Evolutionary conservation across 2,329 filamentous ascomycete genomes (phyloP).

Genomic region (Basipetospora chlamydospora): DNA sequence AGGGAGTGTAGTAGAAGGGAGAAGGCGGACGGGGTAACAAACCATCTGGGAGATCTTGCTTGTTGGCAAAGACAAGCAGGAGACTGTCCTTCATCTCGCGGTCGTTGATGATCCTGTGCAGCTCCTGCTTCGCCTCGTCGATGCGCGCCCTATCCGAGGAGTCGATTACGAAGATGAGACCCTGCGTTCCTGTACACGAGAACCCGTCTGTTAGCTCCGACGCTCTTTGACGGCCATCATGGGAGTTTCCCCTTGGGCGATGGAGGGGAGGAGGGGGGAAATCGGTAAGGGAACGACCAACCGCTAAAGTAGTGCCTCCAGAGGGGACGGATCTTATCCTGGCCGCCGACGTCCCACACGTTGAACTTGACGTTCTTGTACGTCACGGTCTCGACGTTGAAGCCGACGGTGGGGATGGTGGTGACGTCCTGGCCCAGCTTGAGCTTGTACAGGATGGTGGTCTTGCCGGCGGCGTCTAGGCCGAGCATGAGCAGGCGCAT

Average conservation of each 20-base stretch:
- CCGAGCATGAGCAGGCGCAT: constrained; percentile 98
- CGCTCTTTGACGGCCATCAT: background rate
- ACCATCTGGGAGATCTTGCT: constrained; percentile 87
- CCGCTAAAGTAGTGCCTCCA: constrained; percentile 96
- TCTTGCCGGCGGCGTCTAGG: constrained; percentile 96
- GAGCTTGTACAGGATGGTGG: constrained; percentile 96
- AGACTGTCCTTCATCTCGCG: constrained; percentile 95
- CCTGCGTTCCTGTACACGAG: constrained; percentile 63
- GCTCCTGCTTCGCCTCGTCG: constrained; percentile 81
- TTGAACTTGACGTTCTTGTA: constrained; percentile 99
- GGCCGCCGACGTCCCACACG: constrained; percentile 96
- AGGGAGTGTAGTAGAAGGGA: background rate
- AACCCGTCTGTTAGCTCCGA: constrained; percentile 3
- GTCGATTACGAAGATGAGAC: constrained; percentile 97
- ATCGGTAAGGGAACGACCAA: constrained; percentile 22
- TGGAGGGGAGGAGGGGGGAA: no score
- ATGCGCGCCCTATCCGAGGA: constrained; percentile 83
- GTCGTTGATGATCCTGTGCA: constrained; percentile 96
- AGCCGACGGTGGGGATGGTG: constrained; percentile 94
- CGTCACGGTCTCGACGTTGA: constrained; percentile 97
- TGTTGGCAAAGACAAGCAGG: constrained; percentile 93
- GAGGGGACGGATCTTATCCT: constrained; percentile 95
- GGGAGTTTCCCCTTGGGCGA: background rate
- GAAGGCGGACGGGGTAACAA: constrained; percentile 8
- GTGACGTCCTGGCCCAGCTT: constrained; percentile 98